These are phyloP conservation scores for Aspergillus alliaceus DNA, from an alignment of 2,329 filamentous ascomycete species.

Conservation along the genomic window DNA sequence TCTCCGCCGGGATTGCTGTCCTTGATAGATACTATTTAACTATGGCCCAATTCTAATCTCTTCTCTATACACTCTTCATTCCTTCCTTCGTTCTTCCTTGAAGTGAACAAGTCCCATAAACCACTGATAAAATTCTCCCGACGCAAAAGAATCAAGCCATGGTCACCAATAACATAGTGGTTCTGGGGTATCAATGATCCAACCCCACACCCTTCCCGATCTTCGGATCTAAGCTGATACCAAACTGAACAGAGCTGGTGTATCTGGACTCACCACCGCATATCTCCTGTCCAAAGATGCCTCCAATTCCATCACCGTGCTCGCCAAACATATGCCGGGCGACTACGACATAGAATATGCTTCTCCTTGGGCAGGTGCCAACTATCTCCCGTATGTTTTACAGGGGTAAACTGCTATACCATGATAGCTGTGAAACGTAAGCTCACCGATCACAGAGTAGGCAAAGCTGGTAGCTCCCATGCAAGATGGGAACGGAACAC, in stretches of 20 bases:
- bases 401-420: not conserved
- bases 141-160: slow-evolving; percentile 20
- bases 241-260: slow-evolving; percentile 55
- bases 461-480: slow-evolving; percentile 37
- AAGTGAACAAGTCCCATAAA: no score
- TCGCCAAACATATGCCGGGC: slow-evolving; percentile 88
- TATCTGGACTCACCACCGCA: slow-evolving; percentile 66
- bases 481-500: slow-evolving; percentile 62
- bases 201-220: not conserved
- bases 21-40: not conserved
- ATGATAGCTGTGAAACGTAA: not conserved
- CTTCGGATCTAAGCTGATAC: slow-evolving; percentile 3
- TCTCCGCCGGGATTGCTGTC: not conserved
- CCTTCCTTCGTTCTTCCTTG: no score
- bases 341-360: slow-evolving; percentile 91
- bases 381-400: slow-evolving; percentile 66
- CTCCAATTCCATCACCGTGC: slow-evolving; percentile 63
- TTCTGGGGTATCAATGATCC: slow-evolving; percentile 34
- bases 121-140: no score
- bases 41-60: not conserved
- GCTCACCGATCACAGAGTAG: slow-evolving; percentile 32
- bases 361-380: slow-evolving; percentile 85
- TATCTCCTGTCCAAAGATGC: slow-evolving; percentile 59
- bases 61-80: not conserved
- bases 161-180: slow-evolving; percentile 39